Conservation (phyloP, 129 eudicot genomes). For the Artemisia annua region DNA sequence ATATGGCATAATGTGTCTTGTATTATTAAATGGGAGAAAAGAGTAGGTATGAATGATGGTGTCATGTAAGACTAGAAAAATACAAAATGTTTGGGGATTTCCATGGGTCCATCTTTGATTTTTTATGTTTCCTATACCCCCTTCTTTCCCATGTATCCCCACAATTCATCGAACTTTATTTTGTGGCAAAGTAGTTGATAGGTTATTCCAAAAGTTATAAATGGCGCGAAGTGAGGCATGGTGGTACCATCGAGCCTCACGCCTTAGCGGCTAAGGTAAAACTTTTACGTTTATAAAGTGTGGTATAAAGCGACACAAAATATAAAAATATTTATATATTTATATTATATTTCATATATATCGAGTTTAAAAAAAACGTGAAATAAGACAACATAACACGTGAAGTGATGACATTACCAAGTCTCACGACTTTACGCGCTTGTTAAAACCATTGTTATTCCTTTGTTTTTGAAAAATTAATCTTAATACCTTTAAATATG, state of each 20-base stretch:
- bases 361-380: neutral
- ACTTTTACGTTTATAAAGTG: too few relatives aligned
- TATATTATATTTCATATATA: too few relatives aligned
- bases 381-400: neutral
- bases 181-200: neutral
- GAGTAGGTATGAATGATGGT: constrained; percentile 32
- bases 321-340: neutral
- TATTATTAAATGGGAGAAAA: constrained; percentile 31
- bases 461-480: too few relatives aligned
- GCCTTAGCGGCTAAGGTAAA: neutral
- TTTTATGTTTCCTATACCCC: constrained; percentile 27
- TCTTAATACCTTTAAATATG: too few relatives aligned
- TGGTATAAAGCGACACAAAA: too few relatives aligned
- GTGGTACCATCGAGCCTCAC: neutral
- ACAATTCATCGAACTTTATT: neutral
- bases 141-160: constrained; percentile 19
- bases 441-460: too few relatives aligned
- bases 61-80: constrained; percentile 32
- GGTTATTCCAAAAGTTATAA: neutral
- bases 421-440: too few relatives aligned
- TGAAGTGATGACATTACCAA: neutral
- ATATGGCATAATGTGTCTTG: constrained; percentile 28
- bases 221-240: neutral
- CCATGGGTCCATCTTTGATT: constrained; percentile 31
- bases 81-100: constrained; percentile 37